A percentile compares a stretch with the other conserved stretches of the same genome.
Conservation (phyloP, 1,284 basidiomycete genomes). For the Cutaneotrichosporon mucoides region DNA sequence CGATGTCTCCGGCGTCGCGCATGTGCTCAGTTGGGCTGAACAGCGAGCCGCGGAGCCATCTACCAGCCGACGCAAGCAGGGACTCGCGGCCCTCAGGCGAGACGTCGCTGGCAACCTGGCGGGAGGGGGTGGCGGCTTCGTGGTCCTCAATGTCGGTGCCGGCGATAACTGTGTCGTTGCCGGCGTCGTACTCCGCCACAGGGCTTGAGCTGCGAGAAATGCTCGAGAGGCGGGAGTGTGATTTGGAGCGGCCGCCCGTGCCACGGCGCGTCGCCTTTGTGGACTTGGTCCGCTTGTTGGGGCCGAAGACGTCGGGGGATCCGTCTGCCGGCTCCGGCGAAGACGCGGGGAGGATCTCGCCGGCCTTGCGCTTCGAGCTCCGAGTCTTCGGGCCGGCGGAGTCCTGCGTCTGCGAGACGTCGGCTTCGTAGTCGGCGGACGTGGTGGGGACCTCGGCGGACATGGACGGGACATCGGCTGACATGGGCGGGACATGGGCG, state of each 20-base stretch:
- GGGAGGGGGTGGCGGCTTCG: background rate
- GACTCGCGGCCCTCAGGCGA: slow-evolving; percentile 7
- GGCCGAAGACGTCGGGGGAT: slow-evolving; percentile 34
- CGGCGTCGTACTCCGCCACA: background rate
- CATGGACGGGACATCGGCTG: background rate
- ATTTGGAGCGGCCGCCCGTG: background rate
- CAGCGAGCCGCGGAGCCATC: slow-evolving; percentile 25
- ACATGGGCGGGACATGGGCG: background rate
- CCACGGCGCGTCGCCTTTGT: background rate
- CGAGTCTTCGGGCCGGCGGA: background rate
- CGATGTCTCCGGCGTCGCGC: background rate
- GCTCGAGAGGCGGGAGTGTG: no score
- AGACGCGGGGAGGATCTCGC: slow-evolving; percentile 6
- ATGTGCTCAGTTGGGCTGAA: background rate
- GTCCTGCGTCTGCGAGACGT: slow-evolving; percentile 10
- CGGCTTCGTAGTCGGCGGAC: slow-evolving; percentile 15
- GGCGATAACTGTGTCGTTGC: slow-evolving; percentile 10
- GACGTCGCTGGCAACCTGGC: background rate
- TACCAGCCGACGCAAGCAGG: slow-evolving; percentile 25
- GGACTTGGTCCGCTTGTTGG: slow-evolving; percentile 8
- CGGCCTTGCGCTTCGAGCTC: slow-evolving; percentile 2
- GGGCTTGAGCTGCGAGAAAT: background rate
- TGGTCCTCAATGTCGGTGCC: slow-evolving; percentile 20
- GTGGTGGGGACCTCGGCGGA: background rate
- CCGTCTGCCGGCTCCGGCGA: slow-evolving; percentile 3